These are phyloP conservation scores for Primulina huaijiensis DNA, from an alignment of 257 asterid species.

Conservation along the genomic window DNA sequence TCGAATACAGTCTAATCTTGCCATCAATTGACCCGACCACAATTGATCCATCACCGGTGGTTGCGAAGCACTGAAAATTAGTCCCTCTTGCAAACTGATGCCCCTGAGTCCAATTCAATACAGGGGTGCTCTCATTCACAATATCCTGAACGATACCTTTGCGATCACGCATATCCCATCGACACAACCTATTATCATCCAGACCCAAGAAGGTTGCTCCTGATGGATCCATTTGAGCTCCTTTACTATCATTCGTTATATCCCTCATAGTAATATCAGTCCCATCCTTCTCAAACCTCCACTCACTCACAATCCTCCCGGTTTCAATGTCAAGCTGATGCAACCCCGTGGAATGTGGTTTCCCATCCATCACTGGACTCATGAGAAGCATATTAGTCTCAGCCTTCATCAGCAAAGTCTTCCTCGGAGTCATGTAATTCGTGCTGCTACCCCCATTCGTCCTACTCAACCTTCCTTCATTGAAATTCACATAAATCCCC, in stretches of 20 bases:
- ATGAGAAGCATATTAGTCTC: conserved; percentile 96
- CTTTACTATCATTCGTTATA: conserved; percentile 80
- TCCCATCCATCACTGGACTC: conserved; percentile 69
- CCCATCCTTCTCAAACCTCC: conserved; percentile 98
- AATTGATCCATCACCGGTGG: conserved; percentile 96
- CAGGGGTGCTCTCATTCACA: conserved; percentile 74
- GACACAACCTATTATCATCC: conserved; percentile 87
- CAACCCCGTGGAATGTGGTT: conserved; percentile 69
- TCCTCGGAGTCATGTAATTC: conserved; percentile 62
- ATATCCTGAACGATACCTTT: conserved; percentile 75
- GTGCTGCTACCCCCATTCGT: conserved; percentile 28
- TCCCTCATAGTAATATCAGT: conserved; percentile 88
- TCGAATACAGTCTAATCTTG: conserved; percentile 84
- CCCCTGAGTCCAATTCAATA: conserved; percentile 95
- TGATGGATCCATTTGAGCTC: conserved; percentile 93
- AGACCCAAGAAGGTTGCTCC: conserved; percentile 93
- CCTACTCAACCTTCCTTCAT: conserved; percentile 43
- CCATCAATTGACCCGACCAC: conserved; percentile 98
- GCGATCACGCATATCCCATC: conserved; percentile 99
- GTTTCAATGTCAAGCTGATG: conserved; percentile 93
- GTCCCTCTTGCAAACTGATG: conserved; percentile 97
- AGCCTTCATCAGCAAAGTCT: conserved; percentile 82
- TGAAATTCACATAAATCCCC: conserved; percentile 75
- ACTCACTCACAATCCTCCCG: conserved; percentile 78
- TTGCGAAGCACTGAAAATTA: conserved; percentile 92